Evolutionary conservation across 768 basidiomycete genomes (phyloP).

Genomic region (Pleurotus tuoliensis): DNA sequence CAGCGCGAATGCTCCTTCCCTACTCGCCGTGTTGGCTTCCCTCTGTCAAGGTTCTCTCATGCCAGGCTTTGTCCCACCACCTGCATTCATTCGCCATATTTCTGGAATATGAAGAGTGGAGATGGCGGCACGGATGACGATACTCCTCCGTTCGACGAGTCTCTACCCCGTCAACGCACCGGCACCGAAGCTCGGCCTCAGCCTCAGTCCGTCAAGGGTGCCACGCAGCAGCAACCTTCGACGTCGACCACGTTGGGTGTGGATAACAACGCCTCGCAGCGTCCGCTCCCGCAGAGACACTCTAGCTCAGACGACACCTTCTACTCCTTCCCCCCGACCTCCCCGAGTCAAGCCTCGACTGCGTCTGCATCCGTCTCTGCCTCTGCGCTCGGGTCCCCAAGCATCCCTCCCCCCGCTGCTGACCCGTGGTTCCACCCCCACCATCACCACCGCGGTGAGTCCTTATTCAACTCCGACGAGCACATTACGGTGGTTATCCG

Average conservation of each 20-base stretch:
- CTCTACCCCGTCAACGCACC: neutral
- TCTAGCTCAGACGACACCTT: neutral
- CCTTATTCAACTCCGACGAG: slow-evolving; percentile 7
- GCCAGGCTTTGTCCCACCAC: neutral
- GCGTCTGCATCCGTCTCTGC: neutral
- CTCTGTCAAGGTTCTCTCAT: neutral
- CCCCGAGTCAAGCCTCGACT: neutral
- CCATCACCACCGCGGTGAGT: neutral
- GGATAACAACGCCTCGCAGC: neutral
- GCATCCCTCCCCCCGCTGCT: too few relatives aligned
- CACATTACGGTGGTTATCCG: slow-evolving; percentile 3
- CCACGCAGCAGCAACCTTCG: neutral
- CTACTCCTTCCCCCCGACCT: slow-evolving; percentile 2
- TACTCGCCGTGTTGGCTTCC: too few relatives aligned
- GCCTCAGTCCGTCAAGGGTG: too few relatives aligned
- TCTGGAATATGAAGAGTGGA: slow-evolving; percentile 5
- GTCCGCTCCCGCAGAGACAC: neutral
- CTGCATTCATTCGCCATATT: neutral
- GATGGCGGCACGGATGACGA: neutral
- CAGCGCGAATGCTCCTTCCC: neutral
- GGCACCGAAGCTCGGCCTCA: neutral
- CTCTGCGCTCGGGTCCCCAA: neutral
- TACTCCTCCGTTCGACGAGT: neutral
- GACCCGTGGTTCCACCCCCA: too few relatives aligned
- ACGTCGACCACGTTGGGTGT: neutral